Conservation (phyloP, 139 green algal species). For the Chlamydomonas applanata region DNA sequence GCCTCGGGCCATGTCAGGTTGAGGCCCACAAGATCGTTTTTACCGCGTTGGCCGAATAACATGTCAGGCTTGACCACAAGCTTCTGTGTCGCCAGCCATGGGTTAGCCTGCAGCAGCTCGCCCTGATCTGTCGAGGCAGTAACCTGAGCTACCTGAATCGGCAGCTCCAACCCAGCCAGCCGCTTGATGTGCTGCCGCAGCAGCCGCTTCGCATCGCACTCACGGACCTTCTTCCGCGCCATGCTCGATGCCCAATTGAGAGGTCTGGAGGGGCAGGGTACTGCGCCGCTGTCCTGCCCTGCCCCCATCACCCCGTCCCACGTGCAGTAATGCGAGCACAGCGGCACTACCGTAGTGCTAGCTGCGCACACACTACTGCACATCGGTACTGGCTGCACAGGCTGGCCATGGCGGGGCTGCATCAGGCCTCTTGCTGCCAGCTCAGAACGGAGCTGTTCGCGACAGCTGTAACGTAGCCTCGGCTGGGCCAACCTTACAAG, state of each 20-base stretch:
- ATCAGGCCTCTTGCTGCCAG: too few relatives aligned
- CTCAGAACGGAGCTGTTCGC: too few relatives aligned
- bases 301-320: too few relatives aligned
- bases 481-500: too few relatives aligned
- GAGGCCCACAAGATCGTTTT: slow-evolving; percentile 89
- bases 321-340: too few relatives aligned
- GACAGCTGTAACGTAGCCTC: too few relatives aligned
- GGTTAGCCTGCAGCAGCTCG: slow-evolving; percentile 32
- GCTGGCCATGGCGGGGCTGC: too few relatives aligned
- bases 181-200: slow-evolving; percentile 72
- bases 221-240: slow-evolving; percentile 66
- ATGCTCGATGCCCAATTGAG: slow-evolving; percentile 24
- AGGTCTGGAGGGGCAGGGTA: not conserved
- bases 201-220: slow-evolving; percentile 83
- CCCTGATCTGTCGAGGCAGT: slow-evolving; percentile 47
- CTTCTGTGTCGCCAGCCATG: slow-evolving; percentile 65
- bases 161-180: slow-evolving; percentile 71
- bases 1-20: slow-evolving; percentile 64
- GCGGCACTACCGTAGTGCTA: too few relatives aligned
- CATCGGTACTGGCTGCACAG: too few relatives aligned
- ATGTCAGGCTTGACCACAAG: slow-evolving; percentile 96
- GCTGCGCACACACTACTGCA: too few relatives aligned
- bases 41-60: slow-evolving; percentile 94
- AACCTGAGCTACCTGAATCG: slow-evolving; percentile 49
- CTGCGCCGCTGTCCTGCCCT: not conserved